Evolutionary conservation across 164 flowering plant species (phyloP), one percentile per base, ranked within the genome.

Genomic region (Magnolia kwangsiensis): DNA sequence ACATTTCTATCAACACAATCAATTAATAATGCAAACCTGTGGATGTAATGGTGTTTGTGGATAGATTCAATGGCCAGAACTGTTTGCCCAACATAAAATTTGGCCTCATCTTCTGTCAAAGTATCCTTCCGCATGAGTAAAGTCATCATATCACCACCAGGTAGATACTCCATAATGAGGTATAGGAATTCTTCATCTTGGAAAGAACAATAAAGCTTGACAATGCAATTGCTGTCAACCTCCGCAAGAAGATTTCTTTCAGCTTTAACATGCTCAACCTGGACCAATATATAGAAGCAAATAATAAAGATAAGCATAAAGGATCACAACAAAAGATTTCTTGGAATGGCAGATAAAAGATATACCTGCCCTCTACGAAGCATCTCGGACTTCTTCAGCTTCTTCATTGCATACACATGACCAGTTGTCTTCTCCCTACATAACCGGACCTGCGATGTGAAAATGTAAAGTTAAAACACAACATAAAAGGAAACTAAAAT

Each of bases 81-180:
- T 55, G 98, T 91, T 84, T 96, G 94, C 6, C 90, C 98, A 78
- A 96, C 90, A 83, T 96, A 96, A 84, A 96, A 96, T 81, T 90
- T 90, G 11, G 99, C 97, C 82, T 94, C 97, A 79, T 91, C 94
- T 78, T 96, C 98, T 14, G 95, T 94, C 78, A 96, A 79, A 70
- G 91, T 96, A 80, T 96, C 99, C 83, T 96, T 94, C 10, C 99
- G 84, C 98, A 96, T 96, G 19, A 96, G 90, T 74, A 96, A 83
- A 51, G 99, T 96, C 99, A 96, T 96, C 97, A 96, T 89, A 86
- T 96, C 99, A 78, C 99, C 99, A 75, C 99, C 99, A 76, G 99
- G 99, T 66, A 96, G 83, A 86, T 96, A 96, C 78, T 96, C 99
- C 99, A 96, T 96, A 31, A 96, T 89, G 59, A 96, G 97, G 83